Evolutionary conservation across 1,284 basidiomycete species (phyloP).

Genomic region (Ceratobasidium sp.): DNA sequence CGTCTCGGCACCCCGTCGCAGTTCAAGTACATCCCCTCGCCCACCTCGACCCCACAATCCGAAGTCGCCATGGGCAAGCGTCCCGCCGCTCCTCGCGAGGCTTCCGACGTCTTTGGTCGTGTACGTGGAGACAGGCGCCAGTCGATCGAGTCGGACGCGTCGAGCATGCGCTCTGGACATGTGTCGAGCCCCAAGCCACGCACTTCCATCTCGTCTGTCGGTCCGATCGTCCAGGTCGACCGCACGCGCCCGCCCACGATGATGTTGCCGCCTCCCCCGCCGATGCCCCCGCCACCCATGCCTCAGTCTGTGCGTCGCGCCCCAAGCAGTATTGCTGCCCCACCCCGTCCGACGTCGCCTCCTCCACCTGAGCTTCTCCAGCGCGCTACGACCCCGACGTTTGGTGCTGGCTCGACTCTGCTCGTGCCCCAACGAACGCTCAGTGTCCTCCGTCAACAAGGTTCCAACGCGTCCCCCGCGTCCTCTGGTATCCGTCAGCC

Average conservation of each 20-base stretch:
- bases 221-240: slow-evolving; percentile 58
- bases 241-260: slow-evolving; percentile 84
- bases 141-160: slow-evolving; percentile 62
- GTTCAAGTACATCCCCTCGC: slow-evolving; percentile 75
- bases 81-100: slow-evolving; percentile 56
- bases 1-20: slow-evolving; percentile 67
- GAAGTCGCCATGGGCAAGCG: slow-evolving; percentile 47
- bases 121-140: slow-evolving; percentile 52
- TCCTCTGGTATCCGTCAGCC: slow-evolving; percentile 69
- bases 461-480: slow-evolving; percentile 73
- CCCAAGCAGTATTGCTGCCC: slow-evolving; percentile 61
- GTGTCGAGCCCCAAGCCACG: slow-evolving; percentile 30
- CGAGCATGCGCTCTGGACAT: slow-evolving; percentile 23
- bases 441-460: slow-evolving; percentile 58
- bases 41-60: slow-evolving; percentile 46
- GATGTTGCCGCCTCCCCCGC: slow-evolving; percentile 83
- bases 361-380: slow-evolving; percentile 87
- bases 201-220: slow-evolving; percentile 55
- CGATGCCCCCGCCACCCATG: slow-evolving; percentile 73
- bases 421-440: slow-evolving; percentile 60
- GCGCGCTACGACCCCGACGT: slow-evolving; percentile 82
- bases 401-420: slow-evolving; percentile 55
- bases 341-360: slow-evolving; percentile 85
- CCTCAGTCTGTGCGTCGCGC: slow-evolving; percentile 48
- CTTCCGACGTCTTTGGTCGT: slow-evolving; percentile 50